Base-by-base conservation (phyloP, 352 stramenopile species). In the Aphanomyces invadans region DNA sequence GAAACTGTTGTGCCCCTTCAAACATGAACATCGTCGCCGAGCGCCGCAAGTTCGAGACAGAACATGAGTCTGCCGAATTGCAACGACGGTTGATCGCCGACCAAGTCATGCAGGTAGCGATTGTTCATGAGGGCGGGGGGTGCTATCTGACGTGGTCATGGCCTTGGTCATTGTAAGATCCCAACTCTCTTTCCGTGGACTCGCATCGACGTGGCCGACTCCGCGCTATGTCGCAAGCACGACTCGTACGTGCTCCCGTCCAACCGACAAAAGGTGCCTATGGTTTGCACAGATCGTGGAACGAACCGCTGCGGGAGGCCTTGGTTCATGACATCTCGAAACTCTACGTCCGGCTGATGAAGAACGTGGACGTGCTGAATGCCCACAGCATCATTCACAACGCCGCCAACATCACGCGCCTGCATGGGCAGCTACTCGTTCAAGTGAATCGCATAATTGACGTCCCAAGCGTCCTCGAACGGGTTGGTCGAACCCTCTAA, bases 371-470 rank as follows among this genome's bases (percentile, higher is more conserved):
- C 0, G 69, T 76, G 28, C 78, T 78, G 15, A 74, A 88, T 39
- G 65, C 70, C 5, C 70, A 70, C 0, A 81, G 80, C 3, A 68
- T 89, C 0, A 64, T 89, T 17, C 74, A 76, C 3, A 72, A 69
- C 12, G 62, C 63, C 17, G 80, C 80, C 3, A 74, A 71, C 3
- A 62, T 67, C 1, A 79, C 77, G n/a, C 60, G 88, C 9, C 70
- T 89, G 0, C 78, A 89, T 19, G 84, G 68, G 33, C 77, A 72
- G 0, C 61, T 91, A 7, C 68, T 86, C 5, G 79, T 91, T 46
- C 78, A 89, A 63, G 83, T 80, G 26, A 88, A 87, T 32, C 79
- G 79, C 25, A 74, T 74, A 5, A 74, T 91, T 44, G 38, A 86
- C 33, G 56, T 81, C 23, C 60, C 68, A 17, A 62, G 71, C 23